These are phyloP conservation scores for Theobroma grandiflorum DNA, from an alignment of 441 rosid genomes.

Conservation along the genomic window DNA sequence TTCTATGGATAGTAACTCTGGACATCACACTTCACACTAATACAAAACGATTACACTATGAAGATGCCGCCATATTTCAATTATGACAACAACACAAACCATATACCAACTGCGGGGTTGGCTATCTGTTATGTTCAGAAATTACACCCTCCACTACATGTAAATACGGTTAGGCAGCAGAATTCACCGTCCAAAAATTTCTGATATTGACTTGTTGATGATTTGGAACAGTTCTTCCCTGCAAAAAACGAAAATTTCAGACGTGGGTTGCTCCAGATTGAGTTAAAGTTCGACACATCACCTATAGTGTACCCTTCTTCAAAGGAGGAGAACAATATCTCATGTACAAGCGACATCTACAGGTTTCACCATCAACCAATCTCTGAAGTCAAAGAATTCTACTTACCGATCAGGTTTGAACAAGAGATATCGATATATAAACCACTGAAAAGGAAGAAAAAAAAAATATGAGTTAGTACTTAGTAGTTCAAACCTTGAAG, in stretches of 20 bases:
- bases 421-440: slow-evolving; percentile 83
- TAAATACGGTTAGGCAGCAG: background rate
- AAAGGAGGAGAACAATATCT: background rate
- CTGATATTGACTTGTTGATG: slow-evolving; percentile 64
- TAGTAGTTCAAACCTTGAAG: slow-evolving; percentile 8
- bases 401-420: slow-evolving; percentile 90
- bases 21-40: background rate
- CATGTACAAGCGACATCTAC: background rate
- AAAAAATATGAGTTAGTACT: slow-evolving; percentile 34
- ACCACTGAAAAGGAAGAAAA: slow-evolving; percentile 66
- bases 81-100: slow-evolving; percentile 1
- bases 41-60: background rate
- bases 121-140: background rate
- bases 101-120: background rate
- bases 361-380: slow-evolving; percentile 18
- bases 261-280: slow-evolving; percentile 10
- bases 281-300: background rate
- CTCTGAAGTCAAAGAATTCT: slow-evolving; percentile 9
- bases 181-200: slow-evolving; percentile 68
- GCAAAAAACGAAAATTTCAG: slow-evolving; percentile 8
- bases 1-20: background rate
- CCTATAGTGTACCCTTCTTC: slow-evolving; percentile 1
- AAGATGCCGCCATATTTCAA: background rate
- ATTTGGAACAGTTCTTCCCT: slow-evolving; percentile 78
- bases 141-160: slow-evolving; percentile 13